Evolutionary conservation across 306 rosid species (phyloP).

Genomic region (Comarum palustre): DNA sequence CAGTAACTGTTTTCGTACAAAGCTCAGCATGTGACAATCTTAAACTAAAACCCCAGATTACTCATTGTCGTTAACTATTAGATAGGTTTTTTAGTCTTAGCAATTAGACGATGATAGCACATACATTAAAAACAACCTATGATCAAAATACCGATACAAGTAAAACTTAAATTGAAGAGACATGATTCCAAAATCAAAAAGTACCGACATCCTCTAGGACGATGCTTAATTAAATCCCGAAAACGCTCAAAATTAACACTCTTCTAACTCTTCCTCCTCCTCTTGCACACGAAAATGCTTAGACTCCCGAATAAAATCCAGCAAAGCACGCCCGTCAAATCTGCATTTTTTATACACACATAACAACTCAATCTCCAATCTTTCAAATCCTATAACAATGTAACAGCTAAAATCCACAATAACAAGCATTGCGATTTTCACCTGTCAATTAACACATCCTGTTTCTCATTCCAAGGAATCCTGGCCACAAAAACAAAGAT

Average conservation of each 20-base stretch:
- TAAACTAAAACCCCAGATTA: slow-evolving; percentile 12
- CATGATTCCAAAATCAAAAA: slow-evolving; percentile 40
- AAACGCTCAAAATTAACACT: slow-evolving; percentile 99
- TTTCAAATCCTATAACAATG: no score
- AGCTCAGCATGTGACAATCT: slow-evolving; percentile 42
- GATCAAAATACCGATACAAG: neutral
- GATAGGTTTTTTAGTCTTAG: slow-evolving; percentile 10
- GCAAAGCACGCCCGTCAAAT: slow-evolving; percentile 98
- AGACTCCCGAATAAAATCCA: slow-evolving; percentile 84
- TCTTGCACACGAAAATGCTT: slow-evolving; percentile 60
- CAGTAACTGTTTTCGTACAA: slow-evolving; percentile 64
- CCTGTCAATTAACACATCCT: slow-evolving; percentile 89
- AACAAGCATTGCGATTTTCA: slow-evolving; percentile 15
- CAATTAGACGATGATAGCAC: slow-evolving; percentile 15
- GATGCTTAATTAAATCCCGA: slow-evolving; percentile 99
- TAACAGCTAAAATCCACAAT: no score
- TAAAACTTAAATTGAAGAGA: neutral
- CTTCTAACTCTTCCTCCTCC: slow-evolving; percentile 92
- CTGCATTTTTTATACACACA: slow-evolving; percentile 33
- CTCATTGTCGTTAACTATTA: slow-evolving; percentile 3
- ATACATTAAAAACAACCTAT: neutral
- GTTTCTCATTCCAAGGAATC: slow-evolving; percentile 99
- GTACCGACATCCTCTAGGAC: slow-evolving; percentile 99
- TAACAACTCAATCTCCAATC: slow-evolving; percentile 1
- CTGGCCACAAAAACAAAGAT: slow-evolving; percentile 34